These are phyloP conservation scores for Didymella glomerata DNA, from an alignment of 2,329 filamentous ascomycete species.

Conservation along the genomic window DNA sequence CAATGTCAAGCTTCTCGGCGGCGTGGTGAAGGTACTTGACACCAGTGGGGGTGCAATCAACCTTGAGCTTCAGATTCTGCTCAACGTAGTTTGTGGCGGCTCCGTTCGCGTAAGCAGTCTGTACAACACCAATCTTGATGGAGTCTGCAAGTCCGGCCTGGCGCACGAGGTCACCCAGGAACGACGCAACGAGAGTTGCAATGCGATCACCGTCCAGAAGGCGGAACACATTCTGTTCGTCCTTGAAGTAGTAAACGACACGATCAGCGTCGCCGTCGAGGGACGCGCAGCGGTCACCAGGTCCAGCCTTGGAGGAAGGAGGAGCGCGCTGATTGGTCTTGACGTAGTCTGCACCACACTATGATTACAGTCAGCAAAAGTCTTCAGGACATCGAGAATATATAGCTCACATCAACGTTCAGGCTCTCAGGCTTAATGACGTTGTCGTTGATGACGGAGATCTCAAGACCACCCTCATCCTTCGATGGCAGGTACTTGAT, in stretches of 20 bases:
- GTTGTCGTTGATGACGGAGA: slow-evolving; percentile 91
- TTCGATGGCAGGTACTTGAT: slow-evolving; percentile 80
- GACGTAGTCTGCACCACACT: slow-evolving; percentile 96
- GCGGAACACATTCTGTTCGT: slow-evolving; percentile 82
- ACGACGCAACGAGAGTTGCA: slow-evolving; percentile 90
- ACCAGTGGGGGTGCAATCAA: slow-evolving; percentile 92
- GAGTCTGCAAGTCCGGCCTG: slow-evolving; percentile 80
- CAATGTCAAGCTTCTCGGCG: slow-evolving; percentile 92
- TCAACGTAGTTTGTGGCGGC: slow-evolving; percentile 92
- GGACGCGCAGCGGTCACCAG: slow-evolving; percentile 83
- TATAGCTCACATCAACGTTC: slow-evolving; percentile 78
- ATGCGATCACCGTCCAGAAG: slow-evolving; percentile 97
- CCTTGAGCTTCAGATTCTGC: slow-evolving; percentile 85
- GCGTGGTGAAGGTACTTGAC: slow-evolving; percentile 98
- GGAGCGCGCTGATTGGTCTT: slow-evolving; percentile 96
- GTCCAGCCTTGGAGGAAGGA: slow-evolving; percentile 77
- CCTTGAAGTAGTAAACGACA: slow-evolving; percentile 92
- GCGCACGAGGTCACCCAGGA: slow-evolving; percentile 87
- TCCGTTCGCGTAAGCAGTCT: slow-evolving; percentile 98
- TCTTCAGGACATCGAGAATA: neutral
- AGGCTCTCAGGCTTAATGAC: slow-evolving; percentile 87
- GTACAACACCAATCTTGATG: slow-evolving; percentile 90
- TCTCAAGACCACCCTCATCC: slow-evolving; percentile 73
- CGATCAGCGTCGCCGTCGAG: slow-evolving; percentile 96
- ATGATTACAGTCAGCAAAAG: slow-evolving; percentile 25